Conservation (phyloP, 306 rosid genomes). For the Lathyrus oleraceus region DNA sequence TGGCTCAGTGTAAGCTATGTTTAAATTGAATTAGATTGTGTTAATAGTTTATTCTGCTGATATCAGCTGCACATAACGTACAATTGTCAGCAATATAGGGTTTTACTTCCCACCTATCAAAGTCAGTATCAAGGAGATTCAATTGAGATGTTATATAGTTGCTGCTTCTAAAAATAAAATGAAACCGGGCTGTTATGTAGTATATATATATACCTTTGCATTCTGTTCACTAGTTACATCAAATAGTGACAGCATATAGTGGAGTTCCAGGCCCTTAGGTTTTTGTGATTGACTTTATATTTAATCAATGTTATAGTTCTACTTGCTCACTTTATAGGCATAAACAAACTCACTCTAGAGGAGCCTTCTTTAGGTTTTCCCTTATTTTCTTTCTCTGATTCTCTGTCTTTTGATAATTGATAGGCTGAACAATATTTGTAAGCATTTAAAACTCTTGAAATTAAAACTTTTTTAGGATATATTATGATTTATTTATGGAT, state of each 20-base stretch:
- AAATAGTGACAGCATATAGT: background rate
- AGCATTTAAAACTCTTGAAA: slow-evolving; percentile 8
- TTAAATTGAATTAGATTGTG: slow-evolving; percentile 11
- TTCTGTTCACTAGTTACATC: background rate
- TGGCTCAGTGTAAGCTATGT: slow-evolving; percentile 16
- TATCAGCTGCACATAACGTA: background rate
- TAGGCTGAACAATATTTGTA: slow-evolving; percentile 9
- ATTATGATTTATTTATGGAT: slow-evolving; percentile 12
- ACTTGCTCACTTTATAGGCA: background rate
- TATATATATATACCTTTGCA: background rate
- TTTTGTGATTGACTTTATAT: background rate
- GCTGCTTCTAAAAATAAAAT: no score
- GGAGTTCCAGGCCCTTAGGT: background rate
- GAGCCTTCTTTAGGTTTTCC: background rate
- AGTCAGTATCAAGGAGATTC: background rate
- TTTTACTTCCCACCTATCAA: background rate
- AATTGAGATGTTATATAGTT: background rate
- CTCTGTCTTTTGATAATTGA: slow-evolving; percentile 23
- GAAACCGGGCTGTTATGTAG: background rate
- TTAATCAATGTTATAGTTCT: background rate
- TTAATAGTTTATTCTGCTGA: background rate
- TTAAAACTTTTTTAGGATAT: slow-evolving; percentile 22
- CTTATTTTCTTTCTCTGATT: background rate
- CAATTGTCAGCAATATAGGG: slow-evolving; percentile 1
- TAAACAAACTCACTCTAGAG: background rate